Evolutionary conservation across 2,329 filamentous ascomycete species (phyloP), one percentile per base, ranked within the genome.

Genomic region (Aspergillus versicolor): DNA sequence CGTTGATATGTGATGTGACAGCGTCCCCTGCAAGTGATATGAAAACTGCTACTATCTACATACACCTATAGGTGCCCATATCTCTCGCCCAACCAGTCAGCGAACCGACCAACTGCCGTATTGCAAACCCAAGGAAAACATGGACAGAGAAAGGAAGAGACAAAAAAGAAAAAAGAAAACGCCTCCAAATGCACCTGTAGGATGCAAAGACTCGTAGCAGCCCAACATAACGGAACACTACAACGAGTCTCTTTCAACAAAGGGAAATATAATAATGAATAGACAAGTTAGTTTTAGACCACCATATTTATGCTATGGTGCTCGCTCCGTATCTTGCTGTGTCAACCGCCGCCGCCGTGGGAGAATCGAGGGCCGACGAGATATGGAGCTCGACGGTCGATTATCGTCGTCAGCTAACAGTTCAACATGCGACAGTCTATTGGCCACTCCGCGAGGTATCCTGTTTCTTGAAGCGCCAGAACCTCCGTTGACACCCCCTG

Each of bases 311-410:
- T 38, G 27, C 54, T 60, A 59, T 62, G 61, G 70, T 37, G 67
- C 61, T 71, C 73, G 75, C 43, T 76, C 73, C n/a, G 71, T 59
- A 40, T 75, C 73, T n/a, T 64, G 63, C 55, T 68, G 70, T 21
- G 73, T 73, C 32, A 67, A 71, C 37, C 71, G 71, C 32, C 73
- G 70, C 17, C 74, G 71, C 45, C 73, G 69, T 38, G 71, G 69
- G 51, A 76, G 68, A 34, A 76, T 67, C 8, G 73, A 72, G 41
- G 69, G 64, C 30, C 70, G 67, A 38, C 73, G 72, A 52, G 62
- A 64, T 5, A 70, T 60, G 2, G 72, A 72, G 53, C 53, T 70
- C 27, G 73, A 65, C 7, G 70, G 60, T 45, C 71, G 67, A 27
- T 59, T 55, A 21, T 77, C 73, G n/a, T 77, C 75, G 27, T 74